Base-by-base conservation (phyloP, 2,329 filamentous ascomycete genomes). In the Beauveria australis region DNA sequence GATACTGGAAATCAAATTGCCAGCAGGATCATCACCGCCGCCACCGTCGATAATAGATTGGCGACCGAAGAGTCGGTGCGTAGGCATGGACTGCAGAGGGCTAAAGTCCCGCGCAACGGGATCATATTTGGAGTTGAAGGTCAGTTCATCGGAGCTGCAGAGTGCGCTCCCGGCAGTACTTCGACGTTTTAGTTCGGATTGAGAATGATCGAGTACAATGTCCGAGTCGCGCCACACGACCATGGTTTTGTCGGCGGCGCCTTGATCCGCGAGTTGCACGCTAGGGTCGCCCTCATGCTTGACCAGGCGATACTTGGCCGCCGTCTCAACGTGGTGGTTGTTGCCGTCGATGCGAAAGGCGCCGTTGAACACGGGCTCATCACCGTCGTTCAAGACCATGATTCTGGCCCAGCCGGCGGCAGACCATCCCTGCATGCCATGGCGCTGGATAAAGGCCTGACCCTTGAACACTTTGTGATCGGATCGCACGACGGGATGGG, bases 201-300 rank as follows among this genome's bases (percentile, higher is more conserved):
- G 81, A 43, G 75, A 73, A 19, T 72, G 67, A 18, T 49, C 61
- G 30, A 60, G 62, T n/a, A 77, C 72, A 69, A 97, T 85, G 72
- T 99, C 94, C 30, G 92, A 96, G 70, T 97, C 92, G 65, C 92
- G 85, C 81, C 91, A 97, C 1, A 97, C 82, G 41, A 97, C 81
- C 92, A 99, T 94, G 70, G 84, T 88, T 63, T 96, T 89, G 37
- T 86, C 82, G 5, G 70, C 68, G 22, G 77, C 79, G 51, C 77
- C 74, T 33, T 79, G 70, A 37, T 76, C 72, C 3, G 22, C 5
- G 30, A 70, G 65, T 16, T 81, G 75, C 8, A 90, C 72, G 28
- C 81, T 77, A 2, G 92, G 90, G 71, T 99, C 94, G 49, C 86
- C 76, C 24, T 76, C 72, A 63, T 91, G 84, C 69, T 84, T 88